Evolutionary conservation across 495 filamentous ascomycete species (phyloP).

Genomic region (Aspergillus steynii): DNA sequence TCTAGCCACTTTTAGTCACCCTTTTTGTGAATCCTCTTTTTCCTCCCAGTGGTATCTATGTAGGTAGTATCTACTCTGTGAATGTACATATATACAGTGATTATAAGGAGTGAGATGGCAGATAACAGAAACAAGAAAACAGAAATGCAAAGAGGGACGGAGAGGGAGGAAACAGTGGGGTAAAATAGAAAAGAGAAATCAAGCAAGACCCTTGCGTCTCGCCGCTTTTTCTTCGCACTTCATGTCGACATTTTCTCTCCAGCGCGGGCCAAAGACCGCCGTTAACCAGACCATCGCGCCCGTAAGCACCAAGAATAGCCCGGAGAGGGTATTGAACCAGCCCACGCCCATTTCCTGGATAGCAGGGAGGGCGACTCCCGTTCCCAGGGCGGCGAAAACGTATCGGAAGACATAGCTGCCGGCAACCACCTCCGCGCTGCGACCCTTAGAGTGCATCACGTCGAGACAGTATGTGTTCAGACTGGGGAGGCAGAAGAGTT

Average conservation of each 20-base stretch:
- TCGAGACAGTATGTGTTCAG: constrained; percentile 77
- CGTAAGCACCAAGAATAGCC: constrained; percentile 50
- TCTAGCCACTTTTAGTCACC: too few species aligned
- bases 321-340: constrained; percentile 56
- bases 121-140: constrained; percentile 1
- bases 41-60: too few species aligned
- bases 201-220: neutral
- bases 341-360: constrained; percentile 69
- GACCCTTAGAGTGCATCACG: constrained; percentile 51
- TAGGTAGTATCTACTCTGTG: too few species aligned
- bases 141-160: neutral
- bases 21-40: too few species aligned
- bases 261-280: constrained; percentile 50
- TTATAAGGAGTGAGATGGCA: neutral
- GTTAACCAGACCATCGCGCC: constrained; percentile 42
- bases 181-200: neutral
- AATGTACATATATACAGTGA: neutral
- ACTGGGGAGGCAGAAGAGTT: constrained; percentile 68
- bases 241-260: constrained; percentile 52
- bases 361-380: constrained; percentile 63
- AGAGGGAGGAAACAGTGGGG: neutral
- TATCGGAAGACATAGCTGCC: constrained; percentile 75
- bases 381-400: constrained; percentile 63
- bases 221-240: constrained; percentile 20
- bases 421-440: constrained; percentile 66